A percentile compares a stretch with the other conserved stretches of the same genome.
These are phyloP conservation scores for Hydrangea macrophylla DNA, from an alignment of 148 eudicot genomes.

Conservation along the genomic window DNA sequence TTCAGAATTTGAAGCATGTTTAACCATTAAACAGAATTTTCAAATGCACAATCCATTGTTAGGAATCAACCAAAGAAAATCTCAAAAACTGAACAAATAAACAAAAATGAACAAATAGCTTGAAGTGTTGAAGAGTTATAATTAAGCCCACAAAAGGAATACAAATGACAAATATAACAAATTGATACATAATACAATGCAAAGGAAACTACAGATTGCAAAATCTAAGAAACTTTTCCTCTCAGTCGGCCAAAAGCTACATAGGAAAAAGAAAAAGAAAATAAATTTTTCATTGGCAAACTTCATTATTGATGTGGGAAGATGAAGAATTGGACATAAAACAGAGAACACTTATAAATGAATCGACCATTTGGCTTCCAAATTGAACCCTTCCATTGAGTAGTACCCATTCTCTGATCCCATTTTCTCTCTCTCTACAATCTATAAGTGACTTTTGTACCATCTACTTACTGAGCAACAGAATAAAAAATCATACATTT, in stretches of 20 bases:
- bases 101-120: neutral
- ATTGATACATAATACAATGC: too few species aligned
- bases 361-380: slow-evolving; percentile 61
- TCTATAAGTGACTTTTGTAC: neutral
- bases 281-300: too few species aligned
- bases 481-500: neutral
- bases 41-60: neutral
- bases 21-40: neutral
- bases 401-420: slow-evolving; percentile 51
- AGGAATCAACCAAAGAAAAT: neutral
- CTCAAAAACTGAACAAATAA: neutral
- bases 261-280: neutral
- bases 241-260: neutral
- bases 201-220: too few species aligned
- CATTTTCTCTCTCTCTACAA: slow-evolving; percentile 32
- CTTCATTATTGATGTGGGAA: too few species aligned
- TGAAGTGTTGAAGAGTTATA: neutral
- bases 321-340: neutral
- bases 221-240: neutral
- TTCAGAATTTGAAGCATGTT: neutral
- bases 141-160: too few species aligned
- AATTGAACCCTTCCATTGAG: slow-evolving; percentile 37
- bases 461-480: neutral
- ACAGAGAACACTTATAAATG: slow-evolving; percentile 30
- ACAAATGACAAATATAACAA: too few species aligned